Conservation (phyloP, 2,329 filamentous ascomycete species). For the Ploettnerulaceae sp. region DNA sequence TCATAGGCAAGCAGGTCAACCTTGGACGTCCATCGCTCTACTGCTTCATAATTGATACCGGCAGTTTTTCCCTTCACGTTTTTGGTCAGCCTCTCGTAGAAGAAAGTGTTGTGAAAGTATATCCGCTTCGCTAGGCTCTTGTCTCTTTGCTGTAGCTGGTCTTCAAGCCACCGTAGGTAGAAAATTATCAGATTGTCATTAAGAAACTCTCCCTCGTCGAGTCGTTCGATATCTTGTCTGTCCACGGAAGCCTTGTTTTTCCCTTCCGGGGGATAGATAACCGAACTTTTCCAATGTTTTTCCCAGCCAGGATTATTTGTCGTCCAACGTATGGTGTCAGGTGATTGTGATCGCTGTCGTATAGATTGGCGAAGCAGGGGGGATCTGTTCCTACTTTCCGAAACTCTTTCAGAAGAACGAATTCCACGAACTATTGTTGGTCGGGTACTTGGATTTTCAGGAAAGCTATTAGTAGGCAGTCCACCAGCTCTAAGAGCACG, state of each 20-base stretch:
- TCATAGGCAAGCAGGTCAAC: constrained; percentile 81
- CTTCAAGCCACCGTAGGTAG: constrained; percentile 72
- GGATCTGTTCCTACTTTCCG: background rate
- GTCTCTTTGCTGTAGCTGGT: constrained; percentile 50
- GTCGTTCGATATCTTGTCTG: constrained; percentile 65
- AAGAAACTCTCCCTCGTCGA: constrained; percentile 80
- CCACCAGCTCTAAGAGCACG: too few relatives aligned
- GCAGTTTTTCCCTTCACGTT: constrained; percentile 43
- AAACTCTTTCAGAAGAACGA: constrained; percentile 17
- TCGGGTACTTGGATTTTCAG: background rate
- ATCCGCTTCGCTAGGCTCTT: constrained; percentile 58
- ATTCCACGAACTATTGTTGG: background rate
- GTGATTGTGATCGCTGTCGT: constrained; percentile 2
- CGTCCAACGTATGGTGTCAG: constrained; percentile 44
- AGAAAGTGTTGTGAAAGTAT: constrained; percentile 91
- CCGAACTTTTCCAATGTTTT: constrained; percentile 47
- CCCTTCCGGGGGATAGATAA: constrained; percentile 56
- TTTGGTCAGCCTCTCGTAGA: constrained; percentile 73
- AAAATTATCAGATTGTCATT: constrained; percentile 93
- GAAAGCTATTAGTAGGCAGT: too few relatives aligned
- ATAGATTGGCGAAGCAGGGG: background rate
- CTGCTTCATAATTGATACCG: constrained; percentile 76
- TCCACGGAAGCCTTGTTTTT: constrained; percentile 62
- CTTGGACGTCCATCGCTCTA: constrained; percentile 82
- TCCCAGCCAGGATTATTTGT: constrained; percentile 46